These are phyloP conservation scores for Xylaria sp. DNA, from an alignment of 2,329 filamentous ascomycete species.

Conservation along the genomic window DNA sequence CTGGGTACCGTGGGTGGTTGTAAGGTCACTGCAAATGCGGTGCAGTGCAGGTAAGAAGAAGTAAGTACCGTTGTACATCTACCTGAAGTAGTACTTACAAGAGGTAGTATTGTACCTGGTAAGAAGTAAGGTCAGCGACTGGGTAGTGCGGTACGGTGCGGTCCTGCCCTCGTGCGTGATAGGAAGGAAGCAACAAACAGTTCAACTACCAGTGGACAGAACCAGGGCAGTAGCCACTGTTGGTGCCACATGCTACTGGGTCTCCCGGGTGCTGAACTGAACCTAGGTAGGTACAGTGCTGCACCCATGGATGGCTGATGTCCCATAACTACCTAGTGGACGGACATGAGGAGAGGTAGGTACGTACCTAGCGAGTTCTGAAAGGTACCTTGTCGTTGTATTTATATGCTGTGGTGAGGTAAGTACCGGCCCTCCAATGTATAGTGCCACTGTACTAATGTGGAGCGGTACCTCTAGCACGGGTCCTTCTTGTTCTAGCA, in stretches of 20 bases:
- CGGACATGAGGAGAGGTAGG: conserved; percentile 3
- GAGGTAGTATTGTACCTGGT: not conserved
- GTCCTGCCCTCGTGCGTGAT: conserved; percentile 28
- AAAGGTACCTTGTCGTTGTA: conserved; percentile 29
- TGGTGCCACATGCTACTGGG: conserved; percentile 30
- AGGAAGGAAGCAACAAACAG: conserved; percentile 15
- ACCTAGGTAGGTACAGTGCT: not conserved
- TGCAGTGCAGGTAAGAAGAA: not conserved
- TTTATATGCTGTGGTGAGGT: not conserved
- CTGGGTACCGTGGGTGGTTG: conserved; percentile 5
- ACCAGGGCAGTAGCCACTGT: conserved; percentile 28
- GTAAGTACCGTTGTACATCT: conserved; percentile 27
- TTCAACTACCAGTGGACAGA: conserved; percentile 31
- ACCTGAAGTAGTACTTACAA: conserved; percentile 7
- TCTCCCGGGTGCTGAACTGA: conserved; percentile 16
- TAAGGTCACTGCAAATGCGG: conserved; percentile 1
- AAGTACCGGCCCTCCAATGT: conserved; percentile 19
- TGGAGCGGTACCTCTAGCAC: conserved; percentile 7
- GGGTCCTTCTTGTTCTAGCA: conserved; percentile 38
- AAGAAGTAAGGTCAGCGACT: conserved; percentile 10
- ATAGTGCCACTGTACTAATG: not conserved
- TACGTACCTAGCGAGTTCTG: conserved; percentile 7
- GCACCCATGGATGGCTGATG: conserved; percentile 10
- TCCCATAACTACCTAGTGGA: conserved; percentile 13
- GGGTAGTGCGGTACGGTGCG: conserved; percentile 29